Evolutionary conservation across 1,139 yeast species (phyloP).

Genomic region (Blastobotrys serpentis): DNA sequence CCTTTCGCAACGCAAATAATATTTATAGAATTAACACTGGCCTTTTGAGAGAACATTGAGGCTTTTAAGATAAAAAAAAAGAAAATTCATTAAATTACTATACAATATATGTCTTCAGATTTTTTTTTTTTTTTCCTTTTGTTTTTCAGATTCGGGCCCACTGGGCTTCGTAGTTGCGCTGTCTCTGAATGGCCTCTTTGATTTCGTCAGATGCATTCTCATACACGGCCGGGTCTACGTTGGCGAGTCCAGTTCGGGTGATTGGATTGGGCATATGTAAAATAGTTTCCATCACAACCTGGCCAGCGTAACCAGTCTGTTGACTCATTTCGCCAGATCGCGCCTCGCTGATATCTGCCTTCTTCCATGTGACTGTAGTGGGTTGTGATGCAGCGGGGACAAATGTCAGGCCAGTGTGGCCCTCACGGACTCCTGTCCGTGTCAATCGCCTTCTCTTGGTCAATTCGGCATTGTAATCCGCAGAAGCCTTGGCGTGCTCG

Average conservation of each 20-base stretch:
- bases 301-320: constrained; percentile 2
- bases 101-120: not conserved
- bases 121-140: too few species aligned
- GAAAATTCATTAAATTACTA: constrained; percentile 1
- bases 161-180: constrained; percentile 54
- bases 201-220: constrained; percentile 57
- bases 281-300: constrained; percentile 52
- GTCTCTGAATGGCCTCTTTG: constrained; percentile 61
- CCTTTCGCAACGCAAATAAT: constrained; percentile 5
- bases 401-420: constrained; percentile 76
- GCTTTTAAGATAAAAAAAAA: not conserved
- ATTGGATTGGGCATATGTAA: constrained; percentile 44
- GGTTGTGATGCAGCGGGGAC: constrained; percentile 81
- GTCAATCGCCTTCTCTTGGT: constrained; percentile 58
- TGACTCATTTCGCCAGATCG: constrained; percentile 32
- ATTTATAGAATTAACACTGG: not conserved
- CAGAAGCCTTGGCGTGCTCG: constrained; percentile 76
- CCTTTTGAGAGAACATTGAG: too few species aligned
- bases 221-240: constrained; percentile 57
- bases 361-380: constrained; percentile 40
- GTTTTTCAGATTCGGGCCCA: constrained; percentile 18
- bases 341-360: constrained; percentile 2
- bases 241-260: constrained; percentile 61
- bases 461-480: constrained; percentile 64
- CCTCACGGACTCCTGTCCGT: constrained; percentile 65